Percentiles rank a stretch among this genome's conserved stretches.
Conservation (phyloP, 805 yeast species). For the Hemisphaericaspora nanyangensis region DNA sequence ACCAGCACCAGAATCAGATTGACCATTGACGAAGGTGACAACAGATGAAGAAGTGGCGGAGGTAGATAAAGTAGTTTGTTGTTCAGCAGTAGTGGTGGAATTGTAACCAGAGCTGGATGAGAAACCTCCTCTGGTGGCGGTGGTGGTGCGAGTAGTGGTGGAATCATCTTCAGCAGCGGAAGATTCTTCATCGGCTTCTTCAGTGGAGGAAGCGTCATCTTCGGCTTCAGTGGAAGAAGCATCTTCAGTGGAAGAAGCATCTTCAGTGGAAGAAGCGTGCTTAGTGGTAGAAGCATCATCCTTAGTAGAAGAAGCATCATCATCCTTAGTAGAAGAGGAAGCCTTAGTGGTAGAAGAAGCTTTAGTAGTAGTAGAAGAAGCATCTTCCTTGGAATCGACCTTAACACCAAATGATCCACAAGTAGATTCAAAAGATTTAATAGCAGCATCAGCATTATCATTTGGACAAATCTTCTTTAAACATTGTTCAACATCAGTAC, state of each 20-base stretch:
- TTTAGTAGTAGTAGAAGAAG: slow-evolving; percentile 26
- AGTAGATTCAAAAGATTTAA: slow-evolving; percentile 48
- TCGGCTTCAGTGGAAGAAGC: slow-evolving; percentile 12
- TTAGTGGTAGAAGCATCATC: slow-evolving; percentile 14
- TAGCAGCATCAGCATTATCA: slow-evolving; percentile 56
- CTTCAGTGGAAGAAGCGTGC: slow-evolving; percentile 9
- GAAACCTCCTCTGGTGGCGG: slow-evolving; percentile 6
- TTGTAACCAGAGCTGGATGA: slow-evolving; percentile 2
- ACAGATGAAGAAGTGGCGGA: slow-evolving; percentile 16
- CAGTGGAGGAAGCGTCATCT: slow-evolving; percentile 8
- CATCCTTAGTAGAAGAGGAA: slow-evolving; percentile 19
- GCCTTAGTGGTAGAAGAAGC: slow-evolving; percentile 28
- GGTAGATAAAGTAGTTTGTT: slow-evolving; percentile 13
- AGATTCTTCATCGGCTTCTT: slow-evolving; percentile 2
- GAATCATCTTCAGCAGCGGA: slow-evolving; percentile 7
- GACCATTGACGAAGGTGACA: slow-evolving; percentile 25
- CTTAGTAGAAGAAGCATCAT: slow-evolving; percentile 16
- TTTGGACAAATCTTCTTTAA: slow-evolving; percentile 66
- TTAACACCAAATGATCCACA: slow-evolving; percentile 44
- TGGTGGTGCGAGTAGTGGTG: slow-evolving; percentile 5
- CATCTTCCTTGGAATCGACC: slow-evolving; percentile 18
- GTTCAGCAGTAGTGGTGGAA: slow-evolving; percentile 9
- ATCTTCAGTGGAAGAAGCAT: slow-evolving; percentile 9
- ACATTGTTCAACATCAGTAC: slow-evolving; percentile 54
- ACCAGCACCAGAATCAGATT: slow-evolving; percentile 20